phyloP scores from a whole-genome alignment of 306 rosid species.

The Potentilla sterilis region DNA sequence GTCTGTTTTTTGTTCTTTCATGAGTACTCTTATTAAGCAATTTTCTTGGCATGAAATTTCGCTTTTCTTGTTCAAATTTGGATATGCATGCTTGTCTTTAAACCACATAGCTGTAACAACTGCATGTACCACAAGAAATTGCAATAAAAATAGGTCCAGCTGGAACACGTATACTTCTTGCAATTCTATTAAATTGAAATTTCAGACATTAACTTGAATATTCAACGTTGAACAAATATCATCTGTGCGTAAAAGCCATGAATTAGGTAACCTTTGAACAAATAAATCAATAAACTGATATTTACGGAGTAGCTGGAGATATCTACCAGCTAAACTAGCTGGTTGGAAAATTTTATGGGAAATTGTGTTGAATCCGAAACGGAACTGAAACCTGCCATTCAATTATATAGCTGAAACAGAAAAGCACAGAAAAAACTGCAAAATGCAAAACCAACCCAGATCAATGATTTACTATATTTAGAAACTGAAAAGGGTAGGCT shows the following conservation, averaged over 20 bases:
- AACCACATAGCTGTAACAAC: not conserved
- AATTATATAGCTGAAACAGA: conserved; percentile 23
- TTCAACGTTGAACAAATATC: not conserved
- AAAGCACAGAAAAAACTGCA: conserved; percentile 24
- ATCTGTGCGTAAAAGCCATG: not conserved
- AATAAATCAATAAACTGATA: not conserved
- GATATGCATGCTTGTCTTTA: not conserved
- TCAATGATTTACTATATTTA: conserved; percentile 36
- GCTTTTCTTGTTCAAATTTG: not conserved
- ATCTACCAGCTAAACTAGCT: not conserved
- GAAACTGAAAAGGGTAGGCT: conserved; percentile 31
- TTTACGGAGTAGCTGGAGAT: not conserved
- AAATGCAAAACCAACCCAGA: conserved; percentile 20
- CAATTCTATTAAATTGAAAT: too few species aligned
- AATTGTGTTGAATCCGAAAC: conserved; percentile 18
- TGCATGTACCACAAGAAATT: not conserved
- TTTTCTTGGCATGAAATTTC: not conserved
- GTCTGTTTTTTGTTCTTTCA: not conserved
- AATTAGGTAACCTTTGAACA: not conserved
- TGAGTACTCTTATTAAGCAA: not conserved
- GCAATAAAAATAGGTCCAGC: not conserved
- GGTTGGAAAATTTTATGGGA: not conserved
- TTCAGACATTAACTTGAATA: not conserved
- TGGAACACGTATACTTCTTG: not conserved
- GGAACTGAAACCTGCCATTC: conserved; percentile 18